Conservation (phyloP, 2,329 filamentous ascomycete species). For the Colletotrichum ledebouriae region DNA sequence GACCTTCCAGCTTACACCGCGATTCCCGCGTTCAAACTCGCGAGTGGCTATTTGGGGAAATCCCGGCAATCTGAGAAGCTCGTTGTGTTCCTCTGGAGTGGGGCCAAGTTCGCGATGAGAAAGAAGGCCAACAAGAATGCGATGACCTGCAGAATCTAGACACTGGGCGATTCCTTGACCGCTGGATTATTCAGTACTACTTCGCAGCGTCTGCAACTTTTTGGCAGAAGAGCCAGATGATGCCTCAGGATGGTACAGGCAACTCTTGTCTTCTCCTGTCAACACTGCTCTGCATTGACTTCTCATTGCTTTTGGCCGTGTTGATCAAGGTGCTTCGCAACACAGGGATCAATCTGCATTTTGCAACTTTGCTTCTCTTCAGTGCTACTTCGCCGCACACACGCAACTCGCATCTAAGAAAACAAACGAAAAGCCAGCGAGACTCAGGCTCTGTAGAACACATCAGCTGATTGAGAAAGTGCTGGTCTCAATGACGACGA, state of each 20-base stretch:
- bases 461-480: constrained; percentile 2
- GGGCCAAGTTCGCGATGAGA: neutral
- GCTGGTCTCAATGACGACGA: neutral
- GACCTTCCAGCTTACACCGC: neutral
- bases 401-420: neutral
- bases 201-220: neutral
- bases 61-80: neutral
- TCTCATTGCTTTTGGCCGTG: neutral
- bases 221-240: neutral
- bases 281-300: neutral
- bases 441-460: neutral
- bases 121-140: neutral
- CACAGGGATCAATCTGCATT: neutral
- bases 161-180: constrained; percentile 1
- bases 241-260: neutral
- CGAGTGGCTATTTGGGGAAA: constrained; percentile 13
- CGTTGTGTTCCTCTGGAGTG: neutral
- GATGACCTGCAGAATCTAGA: neutral
- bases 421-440: neutral
- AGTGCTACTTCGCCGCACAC: neutral
- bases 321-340: neutral
- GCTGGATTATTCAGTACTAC: neutral
- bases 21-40: constrained; percentile 2
- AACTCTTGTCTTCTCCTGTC: neutral
- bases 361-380: neutral